phyloP scores from a whole-genome alignment of 2,329 filamentous ascomycete species.

The Lachnellula cervina region DNA sequence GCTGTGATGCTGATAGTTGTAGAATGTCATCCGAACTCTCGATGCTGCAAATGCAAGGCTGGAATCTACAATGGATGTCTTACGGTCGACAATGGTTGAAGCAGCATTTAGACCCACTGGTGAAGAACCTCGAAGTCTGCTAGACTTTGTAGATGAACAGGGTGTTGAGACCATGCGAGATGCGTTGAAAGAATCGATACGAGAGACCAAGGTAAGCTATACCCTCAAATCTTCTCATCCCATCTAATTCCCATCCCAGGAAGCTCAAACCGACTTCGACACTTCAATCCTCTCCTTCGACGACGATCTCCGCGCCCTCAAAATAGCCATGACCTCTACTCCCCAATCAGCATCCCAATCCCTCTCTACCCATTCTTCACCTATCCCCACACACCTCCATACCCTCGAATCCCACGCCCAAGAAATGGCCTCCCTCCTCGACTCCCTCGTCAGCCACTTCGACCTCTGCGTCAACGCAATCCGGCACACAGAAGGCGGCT shows the following conservation, averaged over 20 bases:
- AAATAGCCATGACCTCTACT: conserved; percentile 36
- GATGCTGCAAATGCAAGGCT: conserved; percentile 63
- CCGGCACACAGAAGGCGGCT: conserved; percentile 79
- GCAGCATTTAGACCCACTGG: conserved; percentile 54
- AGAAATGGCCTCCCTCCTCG: conserved; percentile 74
- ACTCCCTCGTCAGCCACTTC: conserved; percentile 80
- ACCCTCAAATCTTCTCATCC: not conserved
- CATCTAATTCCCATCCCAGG: conserved; percentile 34
- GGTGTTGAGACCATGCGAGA: conserved; percentile 62
- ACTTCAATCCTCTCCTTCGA: conserved; percentile 65
- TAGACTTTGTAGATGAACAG: conserved; percentile 73
- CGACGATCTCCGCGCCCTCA: conserved; percentile 63
- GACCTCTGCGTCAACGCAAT: conserved; percentile 90
- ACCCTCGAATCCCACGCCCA: conserved; percentile 56
- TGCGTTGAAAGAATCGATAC: conserved; percentile 65
- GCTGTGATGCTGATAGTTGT: conserved; percentile 5
- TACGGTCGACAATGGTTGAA: conserved; percentile 62
- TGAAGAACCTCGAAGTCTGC: conserved; percentile 57
- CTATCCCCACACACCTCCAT: conserved; percentile 43
- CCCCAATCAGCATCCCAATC: conserved; percentile 28
- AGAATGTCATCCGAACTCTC: conserved; percentile 56
- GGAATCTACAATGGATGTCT: conserved; percentile 59
- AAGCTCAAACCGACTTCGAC: conserved; percentile 68
- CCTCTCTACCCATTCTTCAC: conserved; percentile 23
- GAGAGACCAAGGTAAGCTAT: conserved; percentile 57